Evolutionary conservation across 2,329 filamentous ascomycete genomes (phyloP).

Genomic region (Metarhizium brunneum): DNA sequence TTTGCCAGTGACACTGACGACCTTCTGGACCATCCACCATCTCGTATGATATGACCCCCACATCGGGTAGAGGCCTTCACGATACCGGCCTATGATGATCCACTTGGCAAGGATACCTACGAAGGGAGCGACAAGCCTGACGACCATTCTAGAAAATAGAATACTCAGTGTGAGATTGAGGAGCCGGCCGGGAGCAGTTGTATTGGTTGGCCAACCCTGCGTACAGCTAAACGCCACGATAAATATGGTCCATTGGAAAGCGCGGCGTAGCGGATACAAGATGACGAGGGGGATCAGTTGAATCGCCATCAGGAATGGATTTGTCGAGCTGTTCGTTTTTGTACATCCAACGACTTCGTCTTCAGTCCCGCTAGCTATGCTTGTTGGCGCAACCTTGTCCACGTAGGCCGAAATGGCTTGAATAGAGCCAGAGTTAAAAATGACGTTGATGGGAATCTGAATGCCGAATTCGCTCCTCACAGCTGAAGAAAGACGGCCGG

Average conservation of each 20-base stretch:
- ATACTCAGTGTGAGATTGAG: constrained; percentile 38
- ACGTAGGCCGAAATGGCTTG: constrained; percentile 28
- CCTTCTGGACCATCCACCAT: constrained; percentile 51
- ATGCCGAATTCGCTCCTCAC: constrained; percentile 40
- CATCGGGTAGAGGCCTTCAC: constrained; percentile 47
- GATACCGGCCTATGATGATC: constrained; percentile 43
- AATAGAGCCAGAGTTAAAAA: constrained; percentile 41
- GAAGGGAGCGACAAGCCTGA: constrained; percentile 31
- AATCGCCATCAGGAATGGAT: constrained; percentile 35
- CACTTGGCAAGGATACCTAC: constrained; percentile 44
- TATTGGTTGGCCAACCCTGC: constrained; percentile 28
- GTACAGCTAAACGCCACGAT: constrained; percentile 35
- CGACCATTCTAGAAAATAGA: constrained; percentile 28
- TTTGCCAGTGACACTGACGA: constrained; percentile 36
- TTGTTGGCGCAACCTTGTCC: constrained; percentile 17
- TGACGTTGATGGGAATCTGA: constrained; percentile 38
- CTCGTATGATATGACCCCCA: constrained; percentile 48
- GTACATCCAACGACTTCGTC: constrained; percentile 23
- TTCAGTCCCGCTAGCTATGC: background rate
- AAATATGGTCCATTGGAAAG: constrained; percentile 43
- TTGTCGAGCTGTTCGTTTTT: constrained; percentile 38
- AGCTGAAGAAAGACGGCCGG: constrained; percentile 40
- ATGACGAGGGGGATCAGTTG: constrained; percentile 41
- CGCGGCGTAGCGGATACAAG: constrained; percentile 41
- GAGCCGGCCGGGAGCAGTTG: constrained; percentile 33